phyloP scores from a whole-genome alignment of 208 protist genomes.

The Jaenimonas drosophilae region DNA sequence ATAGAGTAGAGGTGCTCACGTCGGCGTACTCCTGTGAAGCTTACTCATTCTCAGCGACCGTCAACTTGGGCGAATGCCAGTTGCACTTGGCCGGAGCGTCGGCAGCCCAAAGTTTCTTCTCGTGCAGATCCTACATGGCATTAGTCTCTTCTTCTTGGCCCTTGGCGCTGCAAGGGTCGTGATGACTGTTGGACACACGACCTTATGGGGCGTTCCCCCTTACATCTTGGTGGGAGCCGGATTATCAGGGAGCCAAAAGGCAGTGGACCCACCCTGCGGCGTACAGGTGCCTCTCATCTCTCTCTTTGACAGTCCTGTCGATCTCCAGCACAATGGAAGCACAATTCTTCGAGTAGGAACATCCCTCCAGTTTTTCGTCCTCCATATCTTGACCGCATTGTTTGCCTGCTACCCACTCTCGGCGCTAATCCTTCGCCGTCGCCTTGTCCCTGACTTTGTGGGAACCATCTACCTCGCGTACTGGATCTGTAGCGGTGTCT shows the following conservation, averaged over 20 bases:
- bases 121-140: conserved; percentile 45
- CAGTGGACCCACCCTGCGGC: conserved; percentile 7
- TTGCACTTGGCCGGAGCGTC: conserved; percentile 38
- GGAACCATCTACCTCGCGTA: conserved; percentile 66
- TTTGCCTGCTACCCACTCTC: conserved; percentile 41
- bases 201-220: background rate
- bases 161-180: conserved; percentile 26
- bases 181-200: conserved; percentile 7
- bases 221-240: background rate
- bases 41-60: too few species aligned
- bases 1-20: too few species aligned
- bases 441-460: conserved; percentile 74
- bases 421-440: conserved; percentile 56
- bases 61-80: conserved; percentile 32
- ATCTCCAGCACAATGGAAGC: conserved; percentile 1
- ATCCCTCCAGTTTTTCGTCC: conserved; percentile 33
- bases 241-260: background rate
- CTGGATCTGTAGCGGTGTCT: conserved; percentile 29
- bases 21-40: too few species aligned
- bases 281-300: conserved; percentile 48
- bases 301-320: conserved; percentile 22
- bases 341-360: conserved; percentile 1
- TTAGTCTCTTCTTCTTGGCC: conserved; percentile 47
- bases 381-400: conserved; percentile 45
- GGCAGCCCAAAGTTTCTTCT: conserved; percentile 44